phyloP scores from a whole-genome alignment of 257 asterid species.

The Primulina tabacum region DNA sequence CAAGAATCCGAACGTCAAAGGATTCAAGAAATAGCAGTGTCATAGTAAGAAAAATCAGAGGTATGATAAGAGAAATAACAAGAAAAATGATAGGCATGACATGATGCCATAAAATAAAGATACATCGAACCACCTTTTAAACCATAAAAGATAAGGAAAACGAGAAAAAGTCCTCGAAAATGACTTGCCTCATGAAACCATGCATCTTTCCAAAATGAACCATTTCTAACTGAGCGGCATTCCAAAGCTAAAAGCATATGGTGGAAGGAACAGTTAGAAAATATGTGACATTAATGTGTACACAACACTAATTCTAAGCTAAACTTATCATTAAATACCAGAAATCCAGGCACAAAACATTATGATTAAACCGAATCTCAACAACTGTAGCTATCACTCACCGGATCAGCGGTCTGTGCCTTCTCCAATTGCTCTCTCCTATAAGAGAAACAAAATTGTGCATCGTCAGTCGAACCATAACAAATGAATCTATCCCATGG shows the following conservation, averaged over 20 bases:
- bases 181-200: conserved; percentile 91
- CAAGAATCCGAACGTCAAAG: not conserved
- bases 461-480: conserved; percentile 2
- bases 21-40: not conserved
- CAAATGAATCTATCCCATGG: conserved; percentile 2
- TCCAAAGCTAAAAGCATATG: conserved; percentile 77
- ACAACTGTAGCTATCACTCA: conserved; percentile 33
- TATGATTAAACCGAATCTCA: not conserved
- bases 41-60: not conserved
- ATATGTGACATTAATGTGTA: conserved; percentile 2
- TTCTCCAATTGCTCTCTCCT: conserved; percentile 90
- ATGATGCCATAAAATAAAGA: conserved; percentile 3
- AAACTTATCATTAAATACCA: not conserved
- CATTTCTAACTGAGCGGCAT: conserved; percentile 92
- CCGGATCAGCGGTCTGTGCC: conserved; percentile 89
- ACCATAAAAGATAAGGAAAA: not conserved
- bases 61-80: not conserved
- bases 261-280: conserved; percentile 11
- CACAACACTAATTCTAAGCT: not conserved
- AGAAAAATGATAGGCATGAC: not conserved
- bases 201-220: conserved; percentile 94
- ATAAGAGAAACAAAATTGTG: conserved; percentile 22
- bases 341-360: conserved; percentile 1
- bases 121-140: not conserved
- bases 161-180: conserved; percentile 3